Base-by-base conservation (phyloP, 2,329 filamentous ascomycete genomes). In the Falciphora oryzae region DNA sequence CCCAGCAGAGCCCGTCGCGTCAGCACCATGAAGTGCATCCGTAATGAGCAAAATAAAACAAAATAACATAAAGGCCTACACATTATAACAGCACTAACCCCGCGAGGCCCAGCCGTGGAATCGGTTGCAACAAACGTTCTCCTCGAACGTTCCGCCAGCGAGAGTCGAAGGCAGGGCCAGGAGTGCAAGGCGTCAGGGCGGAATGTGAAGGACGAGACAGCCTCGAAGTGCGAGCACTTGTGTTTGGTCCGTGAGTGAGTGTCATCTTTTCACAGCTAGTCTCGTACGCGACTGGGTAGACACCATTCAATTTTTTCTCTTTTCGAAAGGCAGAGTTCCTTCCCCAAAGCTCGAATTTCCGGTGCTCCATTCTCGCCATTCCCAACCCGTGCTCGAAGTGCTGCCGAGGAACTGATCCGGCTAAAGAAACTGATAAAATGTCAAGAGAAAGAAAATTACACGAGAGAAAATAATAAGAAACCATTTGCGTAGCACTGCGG, bases 201-300 rank as follows among this genome's bases (percentile, higher is more conserved):
- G 89, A 88, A 60, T 91, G 89, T 6, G 86, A 87, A 68, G 85
- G 84, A 0, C 83, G 93, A 68, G 91, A 96, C 80, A 96, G 92
- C 73, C 96, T 97, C 73, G 93, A 97, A 76, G 90, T 97, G n/a
- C 83, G 93, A 70, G 88, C 91, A 50, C 80, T 97, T 75, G 90
- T 97, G 0, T 96, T 97, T 31, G 35, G 27, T 4, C 35, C 59
- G 13, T 58, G n/a, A 28, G 56, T 27, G 32, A 35, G 14, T 2
- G 14, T 14, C 32, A 35, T 14, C 29, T 11, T 35, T 50, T 50
- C 38, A 50, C 6, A 50, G 5, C 5, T 22, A 22, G 22, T 22
- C 5, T 22, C 38, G 18, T 22, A 50, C 11, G 38, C 38, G 18
- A 22, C 38, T 7, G 16, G 8, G 16, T 50, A 7, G 18, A 50